Evolutionary conservation across 345 rosid genomes (phyloP).

Genomic region (Citrus reticulata): DNA sequence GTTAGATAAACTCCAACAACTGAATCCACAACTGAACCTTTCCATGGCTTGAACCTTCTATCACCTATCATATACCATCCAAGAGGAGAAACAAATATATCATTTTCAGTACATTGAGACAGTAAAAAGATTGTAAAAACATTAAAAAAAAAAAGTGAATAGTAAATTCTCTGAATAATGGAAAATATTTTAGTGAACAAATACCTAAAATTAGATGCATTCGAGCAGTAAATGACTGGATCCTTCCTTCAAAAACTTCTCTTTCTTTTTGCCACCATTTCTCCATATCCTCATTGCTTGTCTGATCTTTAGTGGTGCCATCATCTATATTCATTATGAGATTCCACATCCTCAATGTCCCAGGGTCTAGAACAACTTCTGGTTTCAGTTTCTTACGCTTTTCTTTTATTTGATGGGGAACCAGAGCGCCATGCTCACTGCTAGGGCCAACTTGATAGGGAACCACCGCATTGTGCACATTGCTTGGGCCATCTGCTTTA

Average conservation of each 20-base stretch:
- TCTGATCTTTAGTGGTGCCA: background rate
- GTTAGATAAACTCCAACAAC: slow-evolving; percentile 65
- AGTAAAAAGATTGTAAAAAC: background rate
- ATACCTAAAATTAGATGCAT: slow-evolving; percentile 49
- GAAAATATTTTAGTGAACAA: background rate
- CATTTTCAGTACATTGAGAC: background rate
- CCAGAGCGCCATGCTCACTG: background rate
- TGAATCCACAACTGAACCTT: slow-evolving; percentile 67
- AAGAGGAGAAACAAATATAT: background rate
- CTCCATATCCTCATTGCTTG: slow-evolving; percentile 20
- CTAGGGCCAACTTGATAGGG: slow-evolving; percentile 4
- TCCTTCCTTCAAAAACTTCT: slow-evolving; percentile 20
- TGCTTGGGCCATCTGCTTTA: background rate
- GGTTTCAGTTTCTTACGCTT: background rate
- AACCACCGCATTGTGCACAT: slow-evolving; percentile 10
- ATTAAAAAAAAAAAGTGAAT: background rate
- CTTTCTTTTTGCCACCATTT: slow-evolving; percentile 36
- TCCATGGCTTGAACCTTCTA: slow-evolving; percentile 55
- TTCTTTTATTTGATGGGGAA: slow-evolving; percentile 19
- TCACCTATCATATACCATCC: slow-evolving; percentile 32
- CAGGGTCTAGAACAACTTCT: slow-evolving; percentile 36
- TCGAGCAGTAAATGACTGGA: slow-evolving; percentile 26
- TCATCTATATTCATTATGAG: slow-evolving; percentile 22
- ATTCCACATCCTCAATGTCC: slow-evolving; percentile 39
- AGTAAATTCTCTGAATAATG: background rate